These are phyloP conservation scores for Pleomassaria siparia DNA, from an alignment of 2,329 filamentous ascomycete genomes.

Conservation along the genomic window DNA sequence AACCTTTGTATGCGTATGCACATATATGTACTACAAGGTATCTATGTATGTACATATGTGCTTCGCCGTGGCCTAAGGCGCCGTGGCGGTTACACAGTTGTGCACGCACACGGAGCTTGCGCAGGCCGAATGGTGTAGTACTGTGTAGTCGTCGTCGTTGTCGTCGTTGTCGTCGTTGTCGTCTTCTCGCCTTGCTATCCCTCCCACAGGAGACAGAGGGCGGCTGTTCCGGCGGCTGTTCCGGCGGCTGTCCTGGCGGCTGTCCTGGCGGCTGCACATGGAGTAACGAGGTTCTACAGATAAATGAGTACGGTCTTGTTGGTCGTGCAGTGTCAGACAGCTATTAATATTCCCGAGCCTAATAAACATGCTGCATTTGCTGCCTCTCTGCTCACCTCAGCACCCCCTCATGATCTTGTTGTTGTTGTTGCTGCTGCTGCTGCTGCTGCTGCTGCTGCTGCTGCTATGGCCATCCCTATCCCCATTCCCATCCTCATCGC, in stretches of 20 bases:
- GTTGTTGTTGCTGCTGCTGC: neutral
- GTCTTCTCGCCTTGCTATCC: neutral
- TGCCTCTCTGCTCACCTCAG: neutral
- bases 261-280: neutral
- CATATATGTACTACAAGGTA: too few relatives aligned
- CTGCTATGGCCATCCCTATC: neutral
- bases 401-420: neutral
- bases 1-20: too few relatives aligned
- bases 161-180: neutral
- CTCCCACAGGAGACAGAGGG: neutral
- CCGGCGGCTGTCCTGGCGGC: neutral
- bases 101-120: conserved; percentile 1
- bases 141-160: neutral
- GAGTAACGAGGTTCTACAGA: conserved; percentile 2
- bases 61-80: neutral
- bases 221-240: neutral
- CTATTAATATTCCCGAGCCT: conserved; percentile 10
- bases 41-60: neutral
- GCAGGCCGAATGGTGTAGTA: neutral
- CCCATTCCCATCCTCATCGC: too few relatives aligned
- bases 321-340: conserved; percentile 7
- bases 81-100: neutral
- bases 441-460: neutral
- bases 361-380: neutral
- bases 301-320: neutral